Base-by-base conservation (phyloP, 139 green algal genomes). In the Tetradesmus obliquus region DNA sequence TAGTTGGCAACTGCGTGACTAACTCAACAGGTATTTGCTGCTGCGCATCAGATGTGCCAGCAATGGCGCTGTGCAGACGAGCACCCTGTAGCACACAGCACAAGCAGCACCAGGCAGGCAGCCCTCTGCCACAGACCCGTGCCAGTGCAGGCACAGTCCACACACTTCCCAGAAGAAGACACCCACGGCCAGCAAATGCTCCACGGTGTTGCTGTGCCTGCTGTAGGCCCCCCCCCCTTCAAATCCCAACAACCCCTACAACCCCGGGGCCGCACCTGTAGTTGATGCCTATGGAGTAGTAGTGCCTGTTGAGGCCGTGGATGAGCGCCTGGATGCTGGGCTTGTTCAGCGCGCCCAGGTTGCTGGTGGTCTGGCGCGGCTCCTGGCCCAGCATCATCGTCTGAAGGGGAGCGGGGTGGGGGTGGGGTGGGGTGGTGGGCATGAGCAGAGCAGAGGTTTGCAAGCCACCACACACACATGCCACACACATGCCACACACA, bases 371-470 rank as follows among this genome's bases (percentile, higher is more conserved):
- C 94, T 99, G 98, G 6, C 98, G 94, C 19, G 98, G 98, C 93
- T 99, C 98, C 94, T 99, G 98, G 1, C 98, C 98, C 84, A 99
- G 95, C 98, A 99, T 99, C 97, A 99, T 99, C 53, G 98, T 99
- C 95, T 99, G 98, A 20, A 97, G 82, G n/a, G 69, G 69, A 54
- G 74, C 74, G n/a, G 24, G 74, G 7, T 3, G 7, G 74, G 12
- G 15, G 22, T 12, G 8, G 20, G 76, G 22, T 45, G 22, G 32
- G 32, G 32, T 45, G 32, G 32, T 45, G 32, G 32, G 32, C 32
- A 45, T 45, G 32, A 45, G 66, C 15, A 79, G 13, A 15, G 66
- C 66, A 17, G 15, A n/a, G 66, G 15, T 79, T 15, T 79, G 66
- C n/a, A n/a, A n/a, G n/a, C n/a, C n/a, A n/a, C n/a, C n/a, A n/a